phyloP scores from a whole-genome alignment of 768 basidiomycete species.

The Pulveroboletus sp. region DNA sequence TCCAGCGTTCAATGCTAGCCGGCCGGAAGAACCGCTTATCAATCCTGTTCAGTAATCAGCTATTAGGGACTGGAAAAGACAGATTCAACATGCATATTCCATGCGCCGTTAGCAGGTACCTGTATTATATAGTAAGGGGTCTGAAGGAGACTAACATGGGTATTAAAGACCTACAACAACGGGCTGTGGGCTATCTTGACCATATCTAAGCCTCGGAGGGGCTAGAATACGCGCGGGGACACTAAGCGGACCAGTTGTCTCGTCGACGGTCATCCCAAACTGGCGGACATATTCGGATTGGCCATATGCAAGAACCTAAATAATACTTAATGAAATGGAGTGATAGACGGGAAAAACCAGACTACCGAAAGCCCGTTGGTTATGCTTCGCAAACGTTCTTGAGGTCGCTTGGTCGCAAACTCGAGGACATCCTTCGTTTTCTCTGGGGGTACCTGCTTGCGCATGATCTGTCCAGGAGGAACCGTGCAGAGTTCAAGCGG shows the following conservation, averaged over 20 bases:
- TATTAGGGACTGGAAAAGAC: background rate
- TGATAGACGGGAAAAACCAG: background rate
- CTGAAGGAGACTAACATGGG: background rate
- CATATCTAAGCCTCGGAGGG: slow-evolving; percentile 66
- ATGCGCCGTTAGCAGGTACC: slow-evolving; percentile 62
- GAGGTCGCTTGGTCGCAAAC: slow-evolving; percentile 63
- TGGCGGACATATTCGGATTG: slow-evolving; percentile 70
- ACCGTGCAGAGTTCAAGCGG: slow-evolving; percentile 67
- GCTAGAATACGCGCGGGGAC: slow-evolving; percentile 59
- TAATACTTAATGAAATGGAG: background rate
- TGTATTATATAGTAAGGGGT: slow-evolving; percentile 23
- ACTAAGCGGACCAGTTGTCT: slow-evolving; percentile 46
- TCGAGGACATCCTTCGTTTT: slow-evolving; percentile 57
- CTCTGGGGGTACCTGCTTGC: slow-evolving; percentile 65
- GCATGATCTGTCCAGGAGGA: slow-evolving; percentile 62
- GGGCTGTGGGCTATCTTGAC: slow-evolving; percentile 47
- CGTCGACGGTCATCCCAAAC: slow-evolving; percentile 63
- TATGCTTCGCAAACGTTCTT: slow-evolving; percentile 53
- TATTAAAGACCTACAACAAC: slow-evolving; percentile 45
- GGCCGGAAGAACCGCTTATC: slow-evolving; percentile 67
- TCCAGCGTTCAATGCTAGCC: slow-evolving; percentile 51
- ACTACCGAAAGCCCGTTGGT: slow-evolving; percentile 47
- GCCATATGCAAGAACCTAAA: slow-evolving; percentile 59
- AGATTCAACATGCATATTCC: slow-evolving; percentile 61
- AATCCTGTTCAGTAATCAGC: slow-evolving; percentile 41